Conservation (phyloP, 805 yeast genomes). For the Zygotorulaspora danielsina region DNA sequence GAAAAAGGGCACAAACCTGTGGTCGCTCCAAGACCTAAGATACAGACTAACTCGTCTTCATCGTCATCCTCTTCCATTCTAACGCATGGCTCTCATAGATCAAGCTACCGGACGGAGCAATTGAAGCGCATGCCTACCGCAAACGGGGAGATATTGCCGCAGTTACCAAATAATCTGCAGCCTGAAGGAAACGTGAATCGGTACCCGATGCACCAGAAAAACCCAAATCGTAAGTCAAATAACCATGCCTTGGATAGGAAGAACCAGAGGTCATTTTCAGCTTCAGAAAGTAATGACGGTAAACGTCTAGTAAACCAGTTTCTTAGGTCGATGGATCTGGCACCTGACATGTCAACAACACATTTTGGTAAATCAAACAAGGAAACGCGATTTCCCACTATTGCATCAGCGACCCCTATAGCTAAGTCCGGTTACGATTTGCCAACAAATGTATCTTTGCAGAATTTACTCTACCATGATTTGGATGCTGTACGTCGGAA, state of each 20-base stretch:
- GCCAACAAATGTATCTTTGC: slow-evolving; percentile 19
- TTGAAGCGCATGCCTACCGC: slow-evolving; percentile 4
- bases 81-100: neutral
- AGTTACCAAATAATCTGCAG: neutral
- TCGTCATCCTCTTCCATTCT: slow-evolving; percentile 8
- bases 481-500: slow-evolving; percentile 13
- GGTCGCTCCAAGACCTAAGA: slow-evolving; percentile 4
- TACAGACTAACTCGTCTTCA: neutral
- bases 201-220: neutral
- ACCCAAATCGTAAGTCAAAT: neutral
- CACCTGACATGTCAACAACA: neutral
- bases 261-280: slow-evolving; percentile 11
- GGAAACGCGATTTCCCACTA: neutral
- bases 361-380: neutral
- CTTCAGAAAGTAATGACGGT: slow-evolving; percentile 15
- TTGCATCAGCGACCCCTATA: too few relatives aligned
- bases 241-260: slow-evolving; percentile 4
- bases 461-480: slow-evolving; percentile 23
- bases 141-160: slow-evolving; percentile 2
- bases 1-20: slow-evolving; percentile 12
- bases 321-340: slow-evolving; percentile 22
- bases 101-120: slow-evolving; percentile 1
- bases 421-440: slow-evolving; percentile 1
- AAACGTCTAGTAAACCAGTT: slow-evolving; percentile 30
- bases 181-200: neutral